A percentile compares a stretch with the other conserved stretches of the same genome.
Conservation (phyloP, 139 green algal species). For the Volvox reticuliferus region DNA sequence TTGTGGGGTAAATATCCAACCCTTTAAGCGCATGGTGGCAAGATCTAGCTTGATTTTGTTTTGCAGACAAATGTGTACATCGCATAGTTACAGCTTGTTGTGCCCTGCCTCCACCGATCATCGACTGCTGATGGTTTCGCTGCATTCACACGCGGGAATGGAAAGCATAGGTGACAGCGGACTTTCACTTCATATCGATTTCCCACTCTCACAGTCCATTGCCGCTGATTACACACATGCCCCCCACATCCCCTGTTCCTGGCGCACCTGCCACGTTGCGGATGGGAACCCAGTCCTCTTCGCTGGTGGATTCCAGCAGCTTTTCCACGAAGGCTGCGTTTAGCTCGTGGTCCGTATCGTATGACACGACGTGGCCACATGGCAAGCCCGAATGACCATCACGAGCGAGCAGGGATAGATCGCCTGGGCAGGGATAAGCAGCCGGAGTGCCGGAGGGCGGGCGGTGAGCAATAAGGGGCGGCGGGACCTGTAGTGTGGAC, state of each 20-base stretch:
- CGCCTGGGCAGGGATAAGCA: not conserved
- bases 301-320: not conserved
- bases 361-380: slow-evolving; percentile 64
- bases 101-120: too few species aligned
- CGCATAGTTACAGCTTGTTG: too few species aligned
- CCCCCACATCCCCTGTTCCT: not conserved
- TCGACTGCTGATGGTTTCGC: too few species aligned
- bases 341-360: slow-evolving; percentile 31
- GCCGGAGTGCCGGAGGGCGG: too few species aligned
- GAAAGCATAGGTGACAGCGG: not conserved
- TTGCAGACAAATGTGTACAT: too few species aligned
- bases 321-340: not conserved
- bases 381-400: slow-evolving; percentile 70
- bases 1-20: too few species aligned
- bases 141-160: not conserved
- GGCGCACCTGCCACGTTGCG: not conserved
- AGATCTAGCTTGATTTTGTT: too few species aligned
- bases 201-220: too few species aligned
- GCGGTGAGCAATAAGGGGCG: too few species aligned
- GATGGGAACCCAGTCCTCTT: slow-evolving; percentile 44
- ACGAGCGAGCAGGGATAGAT: slow-evolving; percentile 67
- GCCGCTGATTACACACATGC: not conserved
- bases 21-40: too few species aligned
- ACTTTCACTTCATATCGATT: not conserved
- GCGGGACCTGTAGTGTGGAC: too few species aligned